A percentile compares a stretch with the other conserved stretches of the same genome.
Evolutionary conservation across 2,329 filamentous ascomycete species (phyloP).

Genomic region (Pseudogymnoascus sp.): DNA sequence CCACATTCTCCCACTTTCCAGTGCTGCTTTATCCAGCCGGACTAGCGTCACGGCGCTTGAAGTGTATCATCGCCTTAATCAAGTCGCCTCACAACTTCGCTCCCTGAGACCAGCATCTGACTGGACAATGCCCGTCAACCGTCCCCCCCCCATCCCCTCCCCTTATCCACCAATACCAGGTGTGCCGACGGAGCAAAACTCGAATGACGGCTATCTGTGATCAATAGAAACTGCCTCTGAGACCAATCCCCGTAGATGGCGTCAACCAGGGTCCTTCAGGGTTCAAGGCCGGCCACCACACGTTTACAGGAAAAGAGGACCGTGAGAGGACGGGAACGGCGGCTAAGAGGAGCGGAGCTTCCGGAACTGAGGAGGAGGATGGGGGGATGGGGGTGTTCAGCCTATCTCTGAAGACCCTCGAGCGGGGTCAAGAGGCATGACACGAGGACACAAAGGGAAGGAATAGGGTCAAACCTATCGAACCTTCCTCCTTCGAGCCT

Average conservation of each 20-base stretch:
- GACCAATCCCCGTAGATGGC: constrained; percentile 23
- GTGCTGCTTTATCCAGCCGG: constrained; percentile 20
- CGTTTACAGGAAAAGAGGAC: constrained; percentile 23
- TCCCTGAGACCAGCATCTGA: constrained; percentile 11
- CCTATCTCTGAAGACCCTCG: constrained; percentile 26
- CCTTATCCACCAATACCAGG: constrained; percentile 21
- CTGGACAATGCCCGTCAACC: constrained; percentile 1
- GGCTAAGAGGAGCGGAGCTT: constrained; percentile 14
- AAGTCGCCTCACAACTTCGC: constrained; percentile 15
- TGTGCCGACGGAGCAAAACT: constrained; percentile 20
- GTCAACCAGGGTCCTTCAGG: constrained; percentile 22
- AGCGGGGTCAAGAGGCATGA: constrained; percentile 30
- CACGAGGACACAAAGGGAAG: constrained; percentile 20
- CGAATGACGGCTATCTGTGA: constrained; percentile 27
- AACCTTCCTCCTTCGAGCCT: constrained; percentile 19
- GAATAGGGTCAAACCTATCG: constrained; percentile 29
- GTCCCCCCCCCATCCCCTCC: constrained; percentile 12
- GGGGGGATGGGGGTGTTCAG: constrained; percentile 20
- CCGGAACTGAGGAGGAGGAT: constrained; percentile 13
- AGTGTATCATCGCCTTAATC: constrained; percentile 22
- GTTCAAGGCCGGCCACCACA: constrained; percentile 22
- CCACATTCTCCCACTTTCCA: constrained; percentile 11
- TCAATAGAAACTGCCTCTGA: constrained; percentile 23
- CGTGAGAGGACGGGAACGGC: constrained; percentile 23
- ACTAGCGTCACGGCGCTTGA: constrained; percentile 34